Conservation (phyloP, 73 alveolate genomes). For the Tetrahymena thermophila region DNA sequence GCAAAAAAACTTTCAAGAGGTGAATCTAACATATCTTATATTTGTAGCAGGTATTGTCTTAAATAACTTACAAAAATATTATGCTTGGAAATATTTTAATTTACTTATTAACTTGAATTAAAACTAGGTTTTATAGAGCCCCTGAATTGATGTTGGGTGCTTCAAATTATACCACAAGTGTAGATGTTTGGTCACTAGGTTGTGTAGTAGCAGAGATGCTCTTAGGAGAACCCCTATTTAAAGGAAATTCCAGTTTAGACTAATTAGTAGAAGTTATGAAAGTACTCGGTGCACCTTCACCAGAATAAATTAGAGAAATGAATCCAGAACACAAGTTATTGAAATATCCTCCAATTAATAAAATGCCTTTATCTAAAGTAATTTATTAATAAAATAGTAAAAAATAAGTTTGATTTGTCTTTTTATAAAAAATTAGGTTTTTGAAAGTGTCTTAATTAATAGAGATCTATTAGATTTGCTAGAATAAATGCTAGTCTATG, state of each 20-base stretch:
- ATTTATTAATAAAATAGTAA: background rate
- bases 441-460: background rate
- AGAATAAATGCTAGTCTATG: constrained; percentile 59
- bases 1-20: constrained; percentile 60
- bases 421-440: background rate
- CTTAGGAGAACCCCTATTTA: constrained; percentile 60
- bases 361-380: background rate
- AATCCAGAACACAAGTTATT: constrained; percentile 45
- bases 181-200: constrained; percentile 79
- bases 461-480: constrained; percentile 52
- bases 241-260: constrained; percentile 55
- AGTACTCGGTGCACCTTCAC: constrained; percentile 61
- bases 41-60: constrained; percentile 42
- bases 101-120: background rate
- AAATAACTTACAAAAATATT: constrained; percentile 3
- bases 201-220: constrained; percentile 64
- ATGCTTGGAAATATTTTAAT: background rate
- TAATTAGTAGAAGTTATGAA: constrained; percentile 61
- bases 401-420: background rate
- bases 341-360: background rate
- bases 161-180: constrained; percentile 77
- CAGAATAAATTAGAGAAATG: constrained; percentile 53
- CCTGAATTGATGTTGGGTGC: constrained; percentile 96
- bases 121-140: constrained; percentile 71
- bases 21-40: constrained; percentile 65